These are phyloP conservation scores for Macroventuria anomochaeta DNA, from an alignment of 2,329 filamentous ascomycete genomes.

Conservation along the genomic window DNA sequence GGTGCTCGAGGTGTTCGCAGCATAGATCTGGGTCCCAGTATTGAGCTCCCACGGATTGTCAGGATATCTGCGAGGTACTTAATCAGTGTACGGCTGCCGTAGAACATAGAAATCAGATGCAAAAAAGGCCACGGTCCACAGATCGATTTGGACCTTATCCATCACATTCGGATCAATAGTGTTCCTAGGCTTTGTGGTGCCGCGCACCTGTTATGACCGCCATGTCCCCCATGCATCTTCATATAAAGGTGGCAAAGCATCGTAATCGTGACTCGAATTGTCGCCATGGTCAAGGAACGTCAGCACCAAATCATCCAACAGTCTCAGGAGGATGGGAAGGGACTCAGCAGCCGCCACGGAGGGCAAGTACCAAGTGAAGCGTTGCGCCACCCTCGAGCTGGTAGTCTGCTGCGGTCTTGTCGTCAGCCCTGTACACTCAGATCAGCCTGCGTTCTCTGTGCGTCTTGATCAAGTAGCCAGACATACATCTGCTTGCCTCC, in stretches of 20 bases:
- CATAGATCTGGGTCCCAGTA: not conserved
- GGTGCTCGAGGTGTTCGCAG: not conserved
- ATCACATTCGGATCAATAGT: not conserved
- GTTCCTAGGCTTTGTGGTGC: not conserved
- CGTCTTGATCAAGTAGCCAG: not conserved
- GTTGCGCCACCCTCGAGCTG: conserved; percentile 90
- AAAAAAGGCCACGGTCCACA: not conserved
- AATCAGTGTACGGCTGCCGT: not conserved
- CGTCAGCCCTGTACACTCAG: conserved; percentile 74
- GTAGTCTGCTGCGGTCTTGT: conserved; percentile 92
- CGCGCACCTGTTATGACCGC: not conserved
- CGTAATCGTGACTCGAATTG: not conserved
- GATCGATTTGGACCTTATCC: not conserved
- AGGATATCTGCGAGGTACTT: not conserved
- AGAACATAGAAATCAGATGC: not conserved
- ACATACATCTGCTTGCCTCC: conserved; percentile 95
- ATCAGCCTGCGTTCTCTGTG: conserved; percentile 13
- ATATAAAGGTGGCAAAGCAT: not conserved
- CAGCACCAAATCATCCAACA: conserved; percentile 1
- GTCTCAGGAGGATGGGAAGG: not conserved
- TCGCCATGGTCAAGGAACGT: not conserved
- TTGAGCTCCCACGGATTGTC: not conserved
- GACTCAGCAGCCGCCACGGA: conserved; percentile 72
- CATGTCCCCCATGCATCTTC: not conserved
- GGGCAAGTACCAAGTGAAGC: conserved; percentile 91